These are phyloP conservation scores for Alternaria viburni DNA, from an alignment of 2,329 filamentous ascomycete genomes.

Conservation along the genomic window DNA sequence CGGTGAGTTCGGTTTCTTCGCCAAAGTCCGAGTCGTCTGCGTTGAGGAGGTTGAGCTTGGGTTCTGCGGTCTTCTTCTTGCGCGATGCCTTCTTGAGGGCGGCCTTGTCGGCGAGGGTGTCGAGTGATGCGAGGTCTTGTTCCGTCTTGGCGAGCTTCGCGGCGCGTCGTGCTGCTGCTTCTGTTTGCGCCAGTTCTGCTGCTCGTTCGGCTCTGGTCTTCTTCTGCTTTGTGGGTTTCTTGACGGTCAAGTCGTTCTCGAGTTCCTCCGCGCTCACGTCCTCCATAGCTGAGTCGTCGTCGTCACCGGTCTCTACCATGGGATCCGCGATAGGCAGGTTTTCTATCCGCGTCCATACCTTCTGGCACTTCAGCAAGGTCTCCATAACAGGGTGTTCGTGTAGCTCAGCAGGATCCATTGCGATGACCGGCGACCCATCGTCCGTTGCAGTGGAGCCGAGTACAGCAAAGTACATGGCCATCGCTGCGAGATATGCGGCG, in stretches of 20 bases:
- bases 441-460: conserved; percentile 78
- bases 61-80: conserved; percentile 38
- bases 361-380: conserved; percentile 77
- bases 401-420: conserved; percentile 77
- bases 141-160: conserved; percentile 64
- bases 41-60: conserved; percentile 47
- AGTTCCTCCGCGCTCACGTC: conserved; percentile 41
- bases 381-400: conserved; percentile 93
- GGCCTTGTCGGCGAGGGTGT: conserved; percentile 62
- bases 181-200: conserved; percentile 60
- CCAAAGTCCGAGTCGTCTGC: conserved; percentile 87
- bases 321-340: conserved; percentile 62
- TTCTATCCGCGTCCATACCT: conserved; percentile 79
- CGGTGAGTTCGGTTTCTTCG: conserved; percentile 81
- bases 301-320: conserved; percentile 41
- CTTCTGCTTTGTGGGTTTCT: conserved; percentile 49
- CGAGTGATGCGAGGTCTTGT: conserved; percentile 75
- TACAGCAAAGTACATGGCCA: conserved; percentile 94
- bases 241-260: conserved; percentile 36
- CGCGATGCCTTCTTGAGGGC: conserved; percentile 57
- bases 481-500: conserved; percentile 81
- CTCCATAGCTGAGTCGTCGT: conserved; percentile 45
- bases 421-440: conserved; percentile 57
- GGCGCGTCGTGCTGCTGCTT: conserved; percentile 60
- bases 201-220: conserved; percentile 58